Base-by-base conservation (phyloP, 192 early-diverging fungal species). In the Pilobolus umbonatus region DNA sequence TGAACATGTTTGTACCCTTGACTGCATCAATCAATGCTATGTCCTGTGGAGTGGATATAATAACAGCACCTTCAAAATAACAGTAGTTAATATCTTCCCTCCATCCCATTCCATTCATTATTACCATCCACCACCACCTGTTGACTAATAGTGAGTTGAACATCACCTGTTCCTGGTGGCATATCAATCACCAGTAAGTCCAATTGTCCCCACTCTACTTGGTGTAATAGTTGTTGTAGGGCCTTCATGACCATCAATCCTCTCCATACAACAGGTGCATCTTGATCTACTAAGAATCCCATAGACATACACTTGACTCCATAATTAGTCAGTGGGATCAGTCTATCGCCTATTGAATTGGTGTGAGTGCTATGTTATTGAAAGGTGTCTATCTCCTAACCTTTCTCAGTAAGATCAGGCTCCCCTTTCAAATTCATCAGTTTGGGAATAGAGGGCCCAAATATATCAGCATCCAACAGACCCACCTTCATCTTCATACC, bases 231-330 rank as follows among this genome's bases (percentile, higher is more conserved):
- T 62, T 94, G 91, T 57, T 95, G 85, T 30, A 95, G 60, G 0
- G 89, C 89, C 65, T 95, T 95, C 91, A 93, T 95, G 3, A 93
- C 89, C 92, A 96, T 94, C 61, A 96, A 69, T 6, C 93, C 93
- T 44, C 93, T 75, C 93, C 93, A 96, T 7, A 91, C 92, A 3
- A 96, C 80, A 12, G 91, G 78, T 1, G 76, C 79, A 12, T 86
- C 82, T 61, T 88, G 75, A 8, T 71, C 79, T 3, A 93, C 78
- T 48, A 96, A 61, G 64, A 94, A 96, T 17, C 93, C 93, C 83
- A 94, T 94, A 0, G 88, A 90, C 91, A 96, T 96, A 55, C 85
- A 85, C 49, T 89, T 80, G 6, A 96, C 81, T 19, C 93, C 93
- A 78, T 92, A 93, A 61, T 94, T 94, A 19, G 67, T 67, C 22